A percentile compares a stretch with the other conserved stretches of the same genome.
These are phyloP conservation scores for Phytopythium cucurbitacearum DNA, from an alignment of 352 stramenopile genomes.

Conservation along the genomic window DNA sequence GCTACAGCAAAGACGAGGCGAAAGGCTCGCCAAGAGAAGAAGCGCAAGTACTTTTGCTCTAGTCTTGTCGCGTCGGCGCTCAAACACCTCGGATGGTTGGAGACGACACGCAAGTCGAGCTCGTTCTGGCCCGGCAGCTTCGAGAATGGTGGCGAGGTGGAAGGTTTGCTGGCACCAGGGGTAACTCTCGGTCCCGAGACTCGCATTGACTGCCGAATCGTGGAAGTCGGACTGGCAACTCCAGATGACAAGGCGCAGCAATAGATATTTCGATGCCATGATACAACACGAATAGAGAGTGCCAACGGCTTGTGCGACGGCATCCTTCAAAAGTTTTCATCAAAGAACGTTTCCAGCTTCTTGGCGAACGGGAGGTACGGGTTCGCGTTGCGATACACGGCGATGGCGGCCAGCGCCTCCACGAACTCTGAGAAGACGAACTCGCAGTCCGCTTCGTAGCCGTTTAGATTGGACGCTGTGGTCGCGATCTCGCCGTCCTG, in stretches of 20 bases:
- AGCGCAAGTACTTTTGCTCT: constrained; percentile 86
- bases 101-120: constrained; percentile 58
- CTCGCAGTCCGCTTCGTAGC: constrained; percentile 60
- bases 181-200: constrained; percentile 55
- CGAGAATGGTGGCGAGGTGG: constrained; percentile 71
- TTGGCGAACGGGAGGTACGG: constrained; percentile 71
- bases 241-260: constrained; percentile 16
- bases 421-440: constrained; percentile 82
- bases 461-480: constrained; percentile 27
- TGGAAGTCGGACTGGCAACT: constrained; percentile 69
- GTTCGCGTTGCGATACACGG: constrained; percentile 74
- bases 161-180: constrained; percentile 39
- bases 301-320: background rate
- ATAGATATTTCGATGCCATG: background rate
- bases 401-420: constrained; percentile 64
- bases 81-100: constrained; percentile 74
- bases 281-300: background rate
- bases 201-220: constrained; percentile 73
- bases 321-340: constrained; percentile 56
- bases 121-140: constrained; percentile 86
- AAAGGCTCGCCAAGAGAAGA: constrained; percentile 9
- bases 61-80: constrained; percentile 73
- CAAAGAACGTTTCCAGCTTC: constrained; percentile 73
- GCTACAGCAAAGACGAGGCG: constrained; percentile 5
- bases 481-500: constrained; percentile 60